Evolutionary conservation across 2,329 filamentous ascomycete species (phyloP), one percentile per base, ranked within the genome.

Genomic region (Aspergillus proliferans): DNA sequence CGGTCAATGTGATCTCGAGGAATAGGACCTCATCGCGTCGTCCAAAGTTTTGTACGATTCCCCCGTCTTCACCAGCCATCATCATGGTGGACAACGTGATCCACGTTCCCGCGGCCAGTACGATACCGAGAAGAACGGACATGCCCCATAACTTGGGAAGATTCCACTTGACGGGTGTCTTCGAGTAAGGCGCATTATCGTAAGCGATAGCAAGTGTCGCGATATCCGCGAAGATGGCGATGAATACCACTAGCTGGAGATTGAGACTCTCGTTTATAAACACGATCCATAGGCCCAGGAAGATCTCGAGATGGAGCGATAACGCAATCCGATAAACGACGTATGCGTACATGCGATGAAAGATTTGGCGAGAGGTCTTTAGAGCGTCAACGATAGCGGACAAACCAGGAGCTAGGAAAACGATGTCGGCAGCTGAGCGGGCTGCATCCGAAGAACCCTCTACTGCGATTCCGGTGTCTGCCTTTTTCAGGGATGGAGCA

Each of bases 291-390:
- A 94, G 82, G 69, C 88, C 89, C 45, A 95, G 81, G 80, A 90
- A 95, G 68, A 94, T 87, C 75, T 93, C 88, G 66, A 95, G 80
- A 70, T 95, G 90, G 57, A 95, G 83, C 14, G 89, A 95, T 64
- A 95, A 76, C 44, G 90, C 89, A 65, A 95, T 95, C 81, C 90
- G 88, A 78, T 95, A 95, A 64, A 95, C 87, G 58, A 95, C 88
- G 76, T 95, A 95, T 52, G 89, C 87, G 75, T 95, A 93, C 89
- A 95, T 95, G 64, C 90, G 88, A 76, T 95, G 89, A 79, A 95
- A 95, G 71, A 95, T 95, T 71, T 94, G 89, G 64, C 90, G 87
- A 28, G 88, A 92, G 58, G 87, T 94, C 78, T 95, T 95, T 60
- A 95, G 81, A 52, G 89, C 88, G 69, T 94, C 88, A 63, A 95